Base-by-base conservation (phyloP, 192 early-diverging fungal species). In the Backusella psychrophila region DNA sequence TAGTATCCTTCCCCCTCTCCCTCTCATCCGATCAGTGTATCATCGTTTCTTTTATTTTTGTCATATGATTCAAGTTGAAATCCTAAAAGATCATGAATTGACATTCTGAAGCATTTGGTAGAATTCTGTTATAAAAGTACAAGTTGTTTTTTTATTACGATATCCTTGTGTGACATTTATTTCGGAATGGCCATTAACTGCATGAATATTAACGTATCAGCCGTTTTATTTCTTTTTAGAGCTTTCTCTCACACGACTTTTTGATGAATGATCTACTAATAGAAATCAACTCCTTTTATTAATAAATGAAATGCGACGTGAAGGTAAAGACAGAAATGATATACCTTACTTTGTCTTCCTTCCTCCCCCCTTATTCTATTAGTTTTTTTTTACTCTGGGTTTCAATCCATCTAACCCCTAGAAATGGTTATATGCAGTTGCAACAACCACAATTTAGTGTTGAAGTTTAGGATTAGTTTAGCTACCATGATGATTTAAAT, bases 161-260 rank as follows among this genome's bases (percentile, higher is more conserved):
- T 59, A 26, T 59, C 56, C 11, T 59, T 59, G 56, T 59, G 56
- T 59, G 56, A 59, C 56, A 59, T 4, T 59, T 4, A 59, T 26
- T 59, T 59, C 23, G 56, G 56, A 59, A 63, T n/a, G 23, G 56
- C 9, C 56, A 63, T 63, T 23, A 29, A 63, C 56, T 63, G 56
- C 56, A 63, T 63, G 56, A 63, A 63, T 63, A 63, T 63, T 63
- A 63, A 29, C 56, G 19, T 63, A 63, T 63, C 56, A 63, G 56
- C 56, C 56, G 26, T 63, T 29, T 29, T 63, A 63, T 63, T 63
- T 63, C 56, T 63, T 63, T 63, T 63, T 63, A 29, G 56, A 63
- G 23, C 56, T 63, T 29, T 26, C 21, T 63, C 26, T 63, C 56
- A 63, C 56, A 63, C 56, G 21, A 12, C 23, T 63, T 29, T 63